phyloP scores from a whole-genome alignment of 352 stramenopile genomes.

The Pythium graminicola region DNA sequence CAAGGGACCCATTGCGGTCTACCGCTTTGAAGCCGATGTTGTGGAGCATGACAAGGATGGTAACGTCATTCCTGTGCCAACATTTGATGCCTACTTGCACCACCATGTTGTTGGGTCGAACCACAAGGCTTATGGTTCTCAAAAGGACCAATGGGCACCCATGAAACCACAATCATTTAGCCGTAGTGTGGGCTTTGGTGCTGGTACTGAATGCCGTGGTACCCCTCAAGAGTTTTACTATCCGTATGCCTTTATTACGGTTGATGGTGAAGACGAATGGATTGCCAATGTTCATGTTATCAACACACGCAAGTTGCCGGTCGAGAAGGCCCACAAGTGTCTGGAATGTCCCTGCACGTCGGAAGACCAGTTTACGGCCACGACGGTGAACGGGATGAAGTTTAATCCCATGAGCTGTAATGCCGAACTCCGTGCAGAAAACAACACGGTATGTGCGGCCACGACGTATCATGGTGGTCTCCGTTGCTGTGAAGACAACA shows the following conservation, averaged over 20 bases:
- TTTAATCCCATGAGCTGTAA: constrained; percentile 49
- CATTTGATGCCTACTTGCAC: constrained; percentile 75
- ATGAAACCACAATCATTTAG: constrained; percentile 73
- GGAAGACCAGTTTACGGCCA: constrained; percentile 43
- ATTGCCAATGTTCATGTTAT: constrained; percentile 77
- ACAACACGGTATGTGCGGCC: constrained; percentile 61
- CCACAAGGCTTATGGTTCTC: constrained; percentile 52
- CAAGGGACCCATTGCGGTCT: constrained; percentile 73
- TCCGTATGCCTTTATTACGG: constrained; percentile 75
- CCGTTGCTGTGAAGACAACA: constrained; percentile 65
- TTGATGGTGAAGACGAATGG: constrained; percentile 73
- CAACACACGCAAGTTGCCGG: constrained; percentile 61
- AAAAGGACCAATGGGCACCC: constrained; percentile 43
- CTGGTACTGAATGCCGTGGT: constrained; percentile 67
- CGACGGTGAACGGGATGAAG: constrained; percentile 45
- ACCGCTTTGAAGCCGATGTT: constrained; percentile 70
- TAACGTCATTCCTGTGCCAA: constrained; percentile 45
- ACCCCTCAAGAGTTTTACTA: constrained; percentile 76
- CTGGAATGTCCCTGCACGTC: constrained; percentile 76
- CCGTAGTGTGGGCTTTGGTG: constrained; percentile 69
- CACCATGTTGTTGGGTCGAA: constrained; percentile 76
- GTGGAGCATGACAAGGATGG: constrained; percentile 56
- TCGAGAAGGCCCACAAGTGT: constrained; percentile 42
- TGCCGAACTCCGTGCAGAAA: constrained; percentile 50
- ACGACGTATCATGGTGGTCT: constrained; percentile 64